Conservation (phyloP, 192 early-diverging fungal species). For the Coemansia brasiliensis region DNA sequence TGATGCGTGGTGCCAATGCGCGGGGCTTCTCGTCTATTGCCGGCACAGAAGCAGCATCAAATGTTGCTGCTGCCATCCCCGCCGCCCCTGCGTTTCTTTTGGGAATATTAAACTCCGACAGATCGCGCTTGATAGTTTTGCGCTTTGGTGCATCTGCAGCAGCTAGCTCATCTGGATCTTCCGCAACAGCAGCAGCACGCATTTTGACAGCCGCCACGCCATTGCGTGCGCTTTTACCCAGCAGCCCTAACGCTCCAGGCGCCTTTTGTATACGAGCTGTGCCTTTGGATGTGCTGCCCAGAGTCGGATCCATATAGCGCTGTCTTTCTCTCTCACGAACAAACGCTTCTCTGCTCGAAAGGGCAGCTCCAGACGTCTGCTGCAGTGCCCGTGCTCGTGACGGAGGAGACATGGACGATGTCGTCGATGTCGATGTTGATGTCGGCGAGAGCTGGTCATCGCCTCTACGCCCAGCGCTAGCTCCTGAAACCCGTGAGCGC, state of each 20-base stretch:
- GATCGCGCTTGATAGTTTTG: background rate
- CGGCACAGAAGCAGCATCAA: background rate
- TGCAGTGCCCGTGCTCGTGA: background rate
- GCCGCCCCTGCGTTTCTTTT: background rate
- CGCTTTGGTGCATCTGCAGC: slow-evolving; percentile 1
- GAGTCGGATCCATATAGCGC: slow-evolving; percentile 17
- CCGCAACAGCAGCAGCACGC: background rate
- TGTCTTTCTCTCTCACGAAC: slow-evolving; percentile 47
- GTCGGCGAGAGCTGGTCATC: slow-evolving; percentile 4
- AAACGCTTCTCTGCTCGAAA: slow-evolving; percentile 30
- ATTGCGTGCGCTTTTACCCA: background rate
- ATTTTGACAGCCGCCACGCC: background rate
- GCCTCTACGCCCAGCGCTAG: background rate
- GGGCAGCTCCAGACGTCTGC: background rate
- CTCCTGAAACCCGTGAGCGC: slow-evolving; percentile 5
- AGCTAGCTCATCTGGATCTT: background rate
- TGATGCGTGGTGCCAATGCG: background rate
- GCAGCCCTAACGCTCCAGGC: background rate
- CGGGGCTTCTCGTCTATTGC: background rate
- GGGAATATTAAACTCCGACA: background rate
- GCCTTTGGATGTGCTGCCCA: slow-evolving; percentile 1
- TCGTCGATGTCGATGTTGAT: slow-evolving; percentile 5
- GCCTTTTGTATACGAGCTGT: background rate
- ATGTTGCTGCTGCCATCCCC: background rate
- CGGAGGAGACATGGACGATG: background rate